Conservation (phyloP, 441 rosid genomes). For the Corymbia calophylla region DNA sequence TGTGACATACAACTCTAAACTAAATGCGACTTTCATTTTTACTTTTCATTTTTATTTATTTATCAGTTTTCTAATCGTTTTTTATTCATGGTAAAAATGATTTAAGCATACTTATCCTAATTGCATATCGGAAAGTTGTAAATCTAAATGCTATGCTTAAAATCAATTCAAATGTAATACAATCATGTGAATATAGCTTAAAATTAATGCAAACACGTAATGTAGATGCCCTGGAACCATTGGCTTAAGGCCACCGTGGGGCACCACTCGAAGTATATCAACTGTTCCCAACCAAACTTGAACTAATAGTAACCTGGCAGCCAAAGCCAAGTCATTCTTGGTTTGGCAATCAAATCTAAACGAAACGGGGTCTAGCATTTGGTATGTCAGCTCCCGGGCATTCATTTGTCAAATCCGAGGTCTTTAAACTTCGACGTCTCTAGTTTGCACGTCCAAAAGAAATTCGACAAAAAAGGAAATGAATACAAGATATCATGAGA, state of each 20-base stretch:
- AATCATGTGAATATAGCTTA: not conserved
- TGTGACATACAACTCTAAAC: not conserved
- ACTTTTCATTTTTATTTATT: too few relatives aligned
- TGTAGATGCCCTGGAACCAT: not conserved
- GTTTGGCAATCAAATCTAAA: not conserved
- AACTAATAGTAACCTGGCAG: rapidly evolving
- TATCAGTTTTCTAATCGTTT: not conserved
- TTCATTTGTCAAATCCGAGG: not conserved
- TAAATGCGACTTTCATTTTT: not conserved
- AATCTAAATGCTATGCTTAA: not conserved
- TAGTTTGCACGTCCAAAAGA: not conserved
- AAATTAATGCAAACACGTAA: not conserved
- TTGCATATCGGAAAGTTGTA: not conserved
- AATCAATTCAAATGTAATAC: not conserved
- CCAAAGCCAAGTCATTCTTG: not conserved
- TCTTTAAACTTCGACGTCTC: not conserved
- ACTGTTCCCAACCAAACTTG: not conserved
- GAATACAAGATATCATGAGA: not conserved
- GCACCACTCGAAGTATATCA: not conserved
- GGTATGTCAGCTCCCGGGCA: rapidly evolving
- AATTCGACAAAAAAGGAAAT: too few relatives aligned
- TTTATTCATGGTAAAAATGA: not conserved
- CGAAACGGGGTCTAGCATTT: not conserved
- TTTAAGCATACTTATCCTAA: not conserved
- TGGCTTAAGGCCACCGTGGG: not conserved